Base-by-base conservation (phyloP, 495 filamentous ascomycete genomes). In the Extremus antarcticus region DNA sequence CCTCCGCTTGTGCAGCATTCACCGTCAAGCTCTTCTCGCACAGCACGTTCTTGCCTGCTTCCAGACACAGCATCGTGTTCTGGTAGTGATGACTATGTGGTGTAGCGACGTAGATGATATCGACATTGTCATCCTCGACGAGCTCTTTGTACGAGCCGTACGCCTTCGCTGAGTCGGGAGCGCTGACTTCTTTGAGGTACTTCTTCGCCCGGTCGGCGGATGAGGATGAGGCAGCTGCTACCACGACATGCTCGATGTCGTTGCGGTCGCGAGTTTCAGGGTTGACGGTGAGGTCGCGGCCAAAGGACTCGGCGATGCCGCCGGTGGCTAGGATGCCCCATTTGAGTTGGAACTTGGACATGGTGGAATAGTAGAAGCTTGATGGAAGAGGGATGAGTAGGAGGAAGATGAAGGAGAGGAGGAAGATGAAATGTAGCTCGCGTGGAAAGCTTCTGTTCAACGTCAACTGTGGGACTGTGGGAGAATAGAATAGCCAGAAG, bases 81-180 rank as follows among this genome's bases (percentile, higher is more conserved):
- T 90, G 86, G 75, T 88, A 96, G 74, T 97, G 91, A 69, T 95
- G 91, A 25, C 86, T 91, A 73, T 95, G 91, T 19, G 91, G 91
- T 1, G 91, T 96, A 16, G 91, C 90, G 50, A 96, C 82, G 67
- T 95, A 96, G 69, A 96, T 73, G 50, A 94, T 87, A 62, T 95
- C 90, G 56, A 96, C 76, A 51, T 86, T 75, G 16, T 82, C 74
- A 64, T 95, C 85, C 20, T 76, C 74, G 9, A 89, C 85, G 29
- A 96, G 80, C 57, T 86, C 83, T 54, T 78, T 71, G 73, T 95
- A 97, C 53, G 80, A 83, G 39, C 83, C 87, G 61, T 95, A 94
- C 2, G 88, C 80, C 53, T 81, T 83, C 50, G 86, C 83, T 20
- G 76, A 69, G 32, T 67, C 67, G 10, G 87, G 84, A 21, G 81